Conservation (phyloP, 805 yeast genomes). For the Monosporozyma siamensis region DNA sequence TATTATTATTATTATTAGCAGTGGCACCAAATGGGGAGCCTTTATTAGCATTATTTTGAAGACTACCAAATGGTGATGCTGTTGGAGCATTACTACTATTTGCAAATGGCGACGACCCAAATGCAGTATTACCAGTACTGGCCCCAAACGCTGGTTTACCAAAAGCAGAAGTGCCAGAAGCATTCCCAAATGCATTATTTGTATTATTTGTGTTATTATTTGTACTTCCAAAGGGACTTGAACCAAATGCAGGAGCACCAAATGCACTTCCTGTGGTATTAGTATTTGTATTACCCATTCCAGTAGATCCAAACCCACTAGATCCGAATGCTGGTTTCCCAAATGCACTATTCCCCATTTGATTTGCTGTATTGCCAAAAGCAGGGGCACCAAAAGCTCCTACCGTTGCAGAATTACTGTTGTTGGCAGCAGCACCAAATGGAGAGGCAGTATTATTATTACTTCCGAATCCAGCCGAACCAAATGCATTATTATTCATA, state of each 20-base stretch:
- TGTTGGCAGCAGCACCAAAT: slow-evolving; percentile 10
- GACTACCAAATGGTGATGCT: slow-evolving; percentile 1
- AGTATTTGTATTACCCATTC: neutral
- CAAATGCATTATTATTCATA: slow-evolving; percentile 4
- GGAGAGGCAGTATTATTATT: slow-evolving; percentile 2
- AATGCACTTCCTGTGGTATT: slow-evolving; percentile 11
- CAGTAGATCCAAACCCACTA: neutral
- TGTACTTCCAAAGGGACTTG: neutral
- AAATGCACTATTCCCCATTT: slow-evolving; percentile 7
- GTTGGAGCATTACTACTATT: neutral
- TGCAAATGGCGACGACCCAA: slow-evolving; percentile 4
- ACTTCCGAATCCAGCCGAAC: slow-evolving; percentile 7
- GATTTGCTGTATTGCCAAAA: slow-evolving; percentile 13
- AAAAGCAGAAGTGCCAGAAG: slow-evolving; percentile 4
- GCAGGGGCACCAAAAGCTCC: slow-evolving; percentile 11
- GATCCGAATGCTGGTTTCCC: slow-evolving; percentile 19
- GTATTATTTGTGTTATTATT: neutral
- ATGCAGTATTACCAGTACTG: neutral
- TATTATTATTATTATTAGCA: slow-evolving; percentile 4
- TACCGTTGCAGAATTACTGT: slow-evolving; percentile 8
- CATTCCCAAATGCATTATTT: slow-evolving; percentile 2
- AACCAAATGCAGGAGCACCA: slow-evolving; percentile 12
- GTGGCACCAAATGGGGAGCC: slow-evolving; percentile 12
- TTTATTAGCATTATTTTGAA: slow-evolving; percentile 5
- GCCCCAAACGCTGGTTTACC: slow-evolving; percentile 15